Base-by-base conservation (phyloP, 352 stramenopile species). In the Phytophthora constricta region DNA sequence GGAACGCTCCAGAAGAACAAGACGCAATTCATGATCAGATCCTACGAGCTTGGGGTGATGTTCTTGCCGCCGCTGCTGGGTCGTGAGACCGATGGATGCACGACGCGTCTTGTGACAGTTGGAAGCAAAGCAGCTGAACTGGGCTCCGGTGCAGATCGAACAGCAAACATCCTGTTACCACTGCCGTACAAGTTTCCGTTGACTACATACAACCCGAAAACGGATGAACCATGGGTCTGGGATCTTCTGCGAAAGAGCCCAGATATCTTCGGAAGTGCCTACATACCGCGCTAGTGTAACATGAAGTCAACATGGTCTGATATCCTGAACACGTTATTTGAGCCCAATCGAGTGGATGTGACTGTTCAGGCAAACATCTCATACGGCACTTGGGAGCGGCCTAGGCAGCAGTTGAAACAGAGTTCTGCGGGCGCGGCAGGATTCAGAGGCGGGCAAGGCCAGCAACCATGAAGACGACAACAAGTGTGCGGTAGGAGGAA, bases 211-310 rank as follows among this genome's bases (percentile, higher is more conserved):
- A 65, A 93, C 23, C 78, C 84, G 8, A 86, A 77, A 55, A 58
- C 71, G 19, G 87, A 95, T 33, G 86, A 93, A 53, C 87, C 87
- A 7, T 95, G 87, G 87, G 71, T 92, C 9, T 95, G 87, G 87
- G 86, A 95, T 42, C 62, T 92, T 28, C 69, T 82, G 17, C 84
- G 84, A 56, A 81, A 92, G 28, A 78, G 77, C 3, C 77, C 79
- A 13, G 87, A 95, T 60, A 65, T 88, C 16, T 94, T 87, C 37
- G 87, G 87, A 23, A 86, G 72, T 57, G 82, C 74, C 55, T 95
- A 95, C 52, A 82, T 91, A 20, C 84, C 82, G 17, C 63, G 59
- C 46, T 76, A 61, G 49, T n/a, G n/a, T n/a, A n/a, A n/a, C n/a
- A n/a, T n/a, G n/a, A n/a, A n/a, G n/a, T n/a, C n/a, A n/a, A n/a